Percentiles rank a stretch among this genome's conserved stretches.
Conservation (phyloP, 2,329 filamentous ascomycete species). For the Neofusicoccum parvum region DNA sequence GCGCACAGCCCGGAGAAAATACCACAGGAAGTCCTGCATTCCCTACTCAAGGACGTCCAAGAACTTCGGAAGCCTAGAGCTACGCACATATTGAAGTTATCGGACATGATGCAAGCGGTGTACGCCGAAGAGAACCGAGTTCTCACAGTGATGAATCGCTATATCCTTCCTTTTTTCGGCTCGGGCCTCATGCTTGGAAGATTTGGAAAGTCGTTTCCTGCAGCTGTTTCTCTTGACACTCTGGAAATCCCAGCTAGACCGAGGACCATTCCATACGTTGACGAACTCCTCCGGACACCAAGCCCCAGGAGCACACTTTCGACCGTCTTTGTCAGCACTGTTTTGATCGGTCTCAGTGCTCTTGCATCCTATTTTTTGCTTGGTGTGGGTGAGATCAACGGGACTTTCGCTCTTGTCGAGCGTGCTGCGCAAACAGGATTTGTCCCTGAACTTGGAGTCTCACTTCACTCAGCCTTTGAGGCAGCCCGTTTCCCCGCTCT, state of each 20-base stretch:
- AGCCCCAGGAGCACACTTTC: background rate
- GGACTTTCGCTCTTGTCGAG: background rate
- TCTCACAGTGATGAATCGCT: background rate
- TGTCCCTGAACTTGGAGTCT: background rate
- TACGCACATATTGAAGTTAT: background rate
- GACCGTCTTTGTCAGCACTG: background rate
- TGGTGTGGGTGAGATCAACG: background rate
- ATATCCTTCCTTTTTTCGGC: background rate
- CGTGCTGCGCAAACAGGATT: background rate
- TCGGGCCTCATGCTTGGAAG: background rate
- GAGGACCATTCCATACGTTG: background rate
- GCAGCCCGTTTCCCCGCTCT: background rate
- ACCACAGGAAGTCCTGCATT: background rate
- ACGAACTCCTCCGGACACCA: background rate
- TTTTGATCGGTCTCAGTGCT: background rate
- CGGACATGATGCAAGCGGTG: background rate
- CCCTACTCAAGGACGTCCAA: background rate
- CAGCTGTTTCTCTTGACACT: background rate
- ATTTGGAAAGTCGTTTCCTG: background rate
- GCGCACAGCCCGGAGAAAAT: background rate
- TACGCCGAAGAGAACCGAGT: background rate
- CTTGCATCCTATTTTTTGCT: background rate
- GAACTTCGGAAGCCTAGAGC: background rate
- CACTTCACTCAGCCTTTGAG: background rate
- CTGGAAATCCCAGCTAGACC: background rate